Evolutionary conservation across 345 rosid genomes (phyloP).

Genomic region (Gossypium stocksii): DNA sequence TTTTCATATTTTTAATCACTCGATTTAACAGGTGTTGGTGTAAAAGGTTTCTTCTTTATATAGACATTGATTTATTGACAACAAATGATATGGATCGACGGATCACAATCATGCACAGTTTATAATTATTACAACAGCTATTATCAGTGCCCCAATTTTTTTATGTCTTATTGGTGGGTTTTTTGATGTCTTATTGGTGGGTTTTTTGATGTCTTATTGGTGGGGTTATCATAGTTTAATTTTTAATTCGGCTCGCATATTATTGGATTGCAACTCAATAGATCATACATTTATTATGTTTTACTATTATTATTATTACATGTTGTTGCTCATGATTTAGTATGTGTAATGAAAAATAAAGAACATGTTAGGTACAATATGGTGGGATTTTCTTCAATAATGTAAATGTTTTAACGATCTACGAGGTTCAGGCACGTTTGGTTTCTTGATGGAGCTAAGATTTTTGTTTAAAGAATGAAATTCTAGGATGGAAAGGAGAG

Average conservation of each 20-base stretch:
- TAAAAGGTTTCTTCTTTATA: background rate
- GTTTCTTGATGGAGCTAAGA: background rate
- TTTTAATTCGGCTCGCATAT: background rate
- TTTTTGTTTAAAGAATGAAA: background rate
- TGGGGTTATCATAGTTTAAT: background rate
- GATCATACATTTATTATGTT: background rate
- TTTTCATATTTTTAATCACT: too few relatives aligned
- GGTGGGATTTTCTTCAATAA: background rate
- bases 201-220: background rate
- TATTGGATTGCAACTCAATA: background rate
- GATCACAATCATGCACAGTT: background rate
- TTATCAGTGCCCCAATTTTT: background rate
- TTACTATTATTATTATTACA: background rate
- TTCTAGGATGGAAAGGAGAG: too few relatives aligned
- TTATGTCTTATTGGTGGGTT: background rate
- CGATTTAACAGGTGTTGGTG: too few relatives aligned
- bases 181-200: background rate
- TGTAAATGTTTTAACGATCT: background rate
- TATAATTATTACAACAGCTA: background rate
- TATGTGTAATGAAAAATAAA: too few relatives aligned
- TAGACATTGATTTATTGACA: background rate
- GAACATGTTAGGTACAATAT: background rate
- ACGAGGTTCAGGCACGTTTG: background rate
- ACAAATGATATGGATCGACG: constrained; percentile 3
- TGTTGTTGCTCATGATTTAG: background rate